phyloP scores from a whole-genome alignment of 1,284 basidiomycete species.

The Rhodotorula sp. region DNA sequence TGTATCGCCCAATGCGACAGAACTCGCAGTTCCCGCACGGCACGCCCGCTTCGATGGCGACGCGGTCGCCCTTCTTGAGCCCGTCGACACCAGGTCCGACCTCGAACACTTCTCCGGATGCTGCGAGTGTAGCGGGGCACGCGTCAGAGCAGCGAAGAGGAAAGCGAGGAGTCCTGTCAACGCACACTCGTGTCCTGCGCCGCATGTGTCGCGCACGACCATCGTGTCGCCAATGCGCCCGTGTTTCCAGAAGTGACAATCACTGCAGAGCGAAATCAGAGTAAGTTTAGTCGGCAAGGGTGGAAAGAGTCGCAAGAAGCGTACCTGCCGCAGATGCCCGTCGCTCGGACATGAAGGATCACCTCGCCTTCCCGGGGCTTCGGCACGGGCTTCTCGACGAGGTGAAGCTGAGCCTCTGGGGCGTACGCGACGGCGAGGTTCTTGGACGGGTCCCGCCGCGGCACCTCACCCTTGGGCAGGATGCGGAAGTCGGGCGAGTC shows the following conservation, averaged over 20 bases:
- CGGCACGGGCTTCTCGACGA: slow-evolving; percentile 52
- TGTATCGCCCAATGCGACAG: slow-evolving; percentile 57
- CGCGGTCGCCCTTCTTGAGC: slow-evolving; percentile 52
- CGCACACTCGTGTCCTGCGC: slow-evolving; percentile 19
- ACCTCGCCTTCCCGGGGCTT: slow-evolving; percentile 52
- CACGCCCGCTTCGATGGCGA: slow-evolving; percentile 58
- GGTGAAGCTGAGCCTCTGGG: slow-evolving; percentile 51
- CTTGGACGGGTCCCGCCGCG: slow-evolving; percentile 3
- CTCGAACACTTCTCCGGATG: slow-evolving; percentile 54
- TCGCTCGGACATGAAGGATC: slow-evolving; percentile 53
- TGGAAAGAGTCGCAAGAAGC: not conserved
- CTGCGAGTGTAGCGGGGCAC: not conserved
- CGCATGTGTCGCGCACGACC: slow-evolving; percentile 18
- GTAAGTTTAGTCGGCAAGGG: not conserved
- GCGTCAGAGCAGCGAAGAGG: not conserved
- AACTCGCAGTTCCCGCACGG: slow-evolving; percentile 57
- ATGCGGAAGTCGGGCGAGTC: slow-evolving; percentile 41
- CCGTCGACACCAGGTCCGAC: slow-evolving; percentile 53
- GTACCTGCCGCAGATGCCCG: slow-evolving; percentile 55
- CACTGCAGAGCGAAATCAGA: not conserved
- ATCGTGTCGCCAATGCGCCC: slow-evolving; percentile 50
- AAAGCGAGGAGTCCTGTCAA: not conserved
- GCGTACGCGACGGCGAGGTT: slow-evolving; percentile 53
- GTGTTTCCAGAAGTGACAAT: slow-evolving; percentile 46
- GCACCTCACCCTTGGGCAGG: slow-evolving; percentile 11